Evolutionary conservation across 768 basidiomycete genomes (phyloP), one percentile per base, ranked within the genome.

Genomic region (Tulasnella sp.): DNA sequence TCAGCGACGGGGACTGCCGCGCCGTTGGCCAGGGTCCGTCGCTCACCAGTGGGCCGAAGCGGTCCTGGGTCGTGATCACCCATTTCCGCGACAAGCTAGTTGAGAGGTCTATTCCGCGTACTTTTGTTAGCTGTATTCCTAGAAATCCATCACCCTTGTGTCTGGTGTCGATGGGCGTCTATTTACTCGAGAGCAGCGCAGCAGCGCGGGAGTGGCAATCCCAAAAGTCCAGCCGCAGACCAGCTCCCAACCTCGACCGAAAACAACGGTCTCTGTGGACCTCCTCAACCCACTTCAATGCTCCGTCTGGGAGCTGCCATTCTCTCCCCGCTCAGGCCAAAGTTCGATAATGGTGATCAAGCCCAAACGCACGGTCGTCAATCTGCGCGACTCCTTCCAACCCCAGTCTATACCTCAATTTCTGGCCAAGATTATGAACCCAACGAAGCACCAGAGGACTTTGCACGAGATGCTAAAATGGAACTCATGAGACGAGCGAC

Each of bases 401-500:
- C 77, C 5, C 77, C 77, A 11, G 37, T 73, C 42, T 73, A 70
- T 67, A 73, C 77, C 44, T 71, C 71, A 29, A 55, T 76, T 26
- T 35, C 44, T n/a, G 75, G 75, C 23, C 35, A 46, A n/a, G 51
- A 57, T n/a, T 76, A 61, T n/a, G 75, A 61, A 37, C 48, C 51
- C 11, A 51, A 39, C 32, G 80, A 81, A 39, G 29, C 86, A 18
- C 90, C 91, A 16, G 91, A 92, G 82, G 90, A 92, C 82, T 92
- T 92, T 82, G 91, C 91, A 13, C 84, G 91, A 79, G 92, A 92
- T 82, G 92, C 91, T 29, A 86, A 92, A 55, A 86, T 92, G 35
- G 89, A 91, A 82, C 84, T 92, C 40, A 91, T 95, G 89, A 86
- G 90, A 42, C 89, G 88, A 78, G 85, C 90, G 0, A 87, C 94